A percentile compares a stretch with the other conserved stretches of the same genome.
Evolutionary conservation across 495 filamentous ascomycete species (phyloP).

Genomic region (Annulohypoxylon maeteangense): DNA sequence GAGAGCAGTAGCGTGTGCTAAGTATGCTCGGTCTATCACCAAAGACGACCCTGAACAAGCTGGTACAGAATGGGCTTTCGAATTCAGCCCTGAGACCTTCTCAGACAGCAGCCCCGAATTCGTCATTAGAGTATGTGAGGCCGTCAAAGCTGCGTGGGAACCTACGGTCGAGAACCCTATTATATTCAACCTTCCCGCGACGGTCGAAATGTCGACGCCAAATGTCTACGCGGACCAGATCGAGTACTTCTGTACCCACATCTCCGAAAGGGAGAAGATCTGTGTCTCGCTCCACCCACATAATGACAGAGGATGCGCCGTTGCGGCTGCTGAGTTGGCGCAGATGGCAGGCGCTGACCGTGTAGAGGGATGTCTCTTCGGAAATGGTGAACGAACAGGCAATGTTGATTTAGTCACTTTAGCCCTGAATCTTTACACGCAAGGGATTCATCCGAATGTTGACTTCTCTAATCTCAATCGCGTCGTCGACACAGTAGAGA

Average conservation of each 20-base stretch:
- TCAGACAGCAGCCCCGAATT: slow-evolving; percentile 90
- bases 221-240: slow-evolving; percentile 98
- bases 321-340: slow-evolving; percentile 85
- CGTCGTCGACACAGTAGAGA: slow-evolving; percentile 90
- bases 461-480: slow-evolving; percentile 92
- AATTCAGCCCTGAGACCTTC: slow-evolving; percentile 97
- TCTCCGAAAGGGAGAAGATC: slow-evolving; percentile 81
- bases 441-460: slow-evolving; percentile 87
- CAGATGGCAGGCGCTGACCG: slow-evolving; percentile 98
- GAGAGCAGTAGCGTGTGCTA: slow-evolving; percentile 86
- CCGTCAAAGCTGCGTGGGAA: slow-evolving; percentile 95
- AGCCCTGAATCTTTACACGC: slow-evolving; percentile 95
- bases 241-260: slow-evolving; percentile 87
- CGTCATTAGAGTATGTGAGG: slow-evolving; percentile 86
- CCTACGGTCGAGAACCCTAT: slow-evolving; percentile 84
- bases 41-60: slow-evolving; percentile 87
- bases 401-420: slow-evolving; percentile 97
- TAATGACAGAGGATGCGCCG: slow-evolving; percentile 92
- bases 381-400: slow-evolving; percentile 94
- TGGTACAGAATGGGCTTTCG: slow-evolving; percentile 90
- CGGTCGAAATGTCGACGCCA: slow-evolving; percentile 94
- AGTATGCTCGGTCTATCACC: slow-evolving; percentile 87
- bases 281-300: slow-evolving; percentile 89
- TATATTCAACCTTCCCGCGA: slow-evolving; percentile 97
- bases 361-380: slow-evolving; percentile 95